Evolutionary conservation across 164 flowering plant genomes (phyloP).

Genomic region (Saururus chinensis): DNA sequence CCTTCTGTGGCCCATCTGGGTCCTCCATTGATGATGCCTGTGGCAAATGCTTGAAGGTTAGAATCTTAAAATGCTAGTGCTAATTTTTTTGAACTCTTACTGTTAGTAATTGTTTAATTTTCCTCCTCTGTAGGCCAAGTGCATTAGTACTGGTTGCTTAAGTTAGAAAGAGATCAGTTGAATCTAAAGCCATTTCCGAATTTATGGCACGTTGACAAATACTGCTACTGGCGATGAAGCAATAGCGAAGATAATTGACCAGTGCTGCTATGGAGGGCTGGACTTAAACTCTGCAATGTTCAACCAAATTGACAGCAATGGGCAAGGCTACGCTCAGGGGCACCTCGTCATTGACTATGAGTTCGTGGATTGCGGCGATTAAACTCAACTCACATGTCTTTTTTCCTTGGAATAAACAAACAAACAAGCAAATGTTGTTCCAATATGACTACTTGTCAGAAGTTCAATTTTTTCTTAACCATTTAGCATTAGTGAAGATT

Average conservation of each 20-base stretch:
- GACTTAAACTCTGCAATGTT: conserved; percentile 54
- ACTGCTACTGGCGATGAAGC: conserved; percentile 32
- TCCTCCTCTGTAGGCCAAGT: background rate
- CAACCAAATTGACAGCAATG: conserved; percentile 36
- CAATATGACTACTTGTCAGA: no score
- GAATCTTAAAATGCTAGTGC: no score
- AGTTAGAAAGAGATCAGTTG: background rate
- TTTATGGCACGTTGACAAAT: no score
- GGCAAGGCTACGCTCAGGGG: conserved; percentile 33
- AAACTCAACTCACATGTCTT: no score
- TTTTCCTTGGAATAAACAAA: no score
- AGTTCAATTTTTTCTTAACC: no score
- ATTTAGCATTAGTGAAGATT: no score
- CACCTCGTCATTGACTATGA: conserved; percentile 40
- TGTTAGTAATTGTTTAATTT: background rate
- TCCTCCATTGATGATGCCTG: no score
- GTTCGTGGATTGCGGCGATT: conserved; percentile 34
- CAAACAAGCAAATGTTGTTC: no score
- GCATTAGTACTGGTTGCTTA: background rate
- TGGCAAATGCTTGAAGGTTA: conserved; percentile 28
- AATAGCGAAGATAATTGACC: conserved; percentile 66
- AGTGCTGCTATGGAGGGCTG: conserved; percentile 65
- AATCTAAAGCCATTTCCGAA: conserved; percentile 7
- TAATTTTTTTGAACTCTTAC: no score
- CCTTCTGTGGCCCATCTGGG: no score